Percentiles rank a stretch among this genome's conserved stretches.
These are phyloP conservation scores for Cutaneotrichosporon spelunceum DNA, from an alignment of 1,284 basidiomycete genomes.

Conservation along the genomic window DNA sequence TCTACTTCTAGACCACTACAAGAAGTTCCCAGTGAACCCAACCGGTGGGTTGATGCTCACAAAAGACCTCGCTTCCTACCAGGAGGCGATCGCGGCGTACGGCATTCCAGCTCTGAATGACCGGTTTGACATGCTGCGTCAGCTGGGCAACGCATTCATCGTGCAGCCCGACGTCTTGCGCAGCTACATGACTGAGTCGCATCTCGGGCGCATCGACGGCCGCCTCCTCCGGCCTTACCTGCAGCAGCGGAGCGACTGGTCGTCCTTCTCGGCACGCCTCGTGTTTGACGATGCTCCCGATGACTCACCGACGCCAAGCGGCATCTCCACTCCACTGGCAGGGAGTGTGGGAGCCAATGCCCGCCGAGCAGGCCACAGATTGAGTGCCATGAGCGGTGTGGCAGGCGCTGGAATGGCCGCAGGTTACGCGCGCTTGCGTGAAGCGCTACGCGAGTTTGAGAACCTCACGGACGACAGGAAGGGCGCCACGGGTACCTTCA, in stretches of 20 bases:
- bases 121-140: conserved; percentile 96
- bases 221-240: conserved; percentile 86
- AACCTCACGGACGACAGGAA: conserved; percentile 16
- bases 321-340: conserved; percentile 12
- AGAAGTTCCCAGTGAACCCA: conserved; percentile 93
- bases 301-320: neutral
- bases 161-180: conserved; percentile 88
- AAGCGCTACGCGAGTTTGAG: conserved; percentile 50
- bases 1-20: conserved; percentile 86
- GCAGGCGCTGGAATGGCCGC: conserved; percentile 48
- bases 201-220: conserved; percentile 85
- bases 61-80: conserved; percentile 94
- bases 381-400: conserved; percentile 44
- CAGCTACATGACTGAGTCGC: conserved; percentile 86
- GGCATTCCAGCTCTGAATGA: conserved; percentile 78
- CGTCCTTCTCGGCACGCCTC: conserved; percentile 40
- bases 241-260: conserved; percentile 78
- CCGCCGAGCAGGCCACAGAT: conserved; percentile 20
- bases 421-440: conserved; percentile 46
- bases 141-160: conserved; percentile 95
- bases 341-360: neutral
- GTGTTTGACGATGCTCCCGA: conserved; percentile 37
- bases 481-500: neutral
- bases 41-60: conserved; percentile 97
- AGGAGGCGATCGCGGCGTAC: conserved; percentile 82